Conservation (phyloP, 441 rosid genomes). For the Erysimum cheiri region DNA sequence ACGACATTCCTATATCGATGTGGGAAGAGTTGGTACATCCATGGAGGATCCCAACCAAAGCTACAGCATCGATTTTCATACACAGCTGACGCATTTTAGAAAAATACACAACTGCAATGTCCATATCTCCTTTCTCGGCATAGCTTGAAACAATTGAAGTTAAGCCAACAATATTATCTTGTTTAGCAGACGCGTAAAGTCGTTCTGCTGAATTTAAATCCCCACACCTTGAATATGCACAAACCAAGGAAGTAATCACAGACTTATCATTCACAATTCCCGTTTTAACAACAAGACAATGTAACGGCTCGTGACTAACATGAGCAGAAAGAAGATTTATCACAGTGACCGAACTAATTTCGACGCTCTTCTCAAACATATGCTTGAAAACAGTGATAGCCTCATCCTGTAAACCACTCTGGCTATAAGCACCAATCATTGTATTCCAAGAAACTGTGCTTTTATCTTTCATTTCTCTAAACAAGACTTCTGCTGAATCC, state of each 20-base stretch:
- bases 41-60: constrained; percentile 71
- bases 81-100: constrained; percentile 52
- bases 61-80: constrained; percentile 72
- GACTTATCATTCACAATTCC: constrained; percentile 56
- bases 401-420: constrained; percentile 56
- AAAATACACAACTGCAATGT: constrained; percentile 50
- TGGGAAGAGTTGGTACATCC: constrained; percentile 54
- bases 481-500: constrained; percentile 54
- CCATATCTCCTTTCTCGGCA: constrained; percentile 65
- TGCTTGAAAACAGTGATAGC: constrained; percentile 59
- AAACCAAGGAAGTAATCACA: constrained; percentile 65
- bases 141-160: constrained; percentile 75
- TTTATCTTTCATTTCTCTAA: constrained; percentile 55
- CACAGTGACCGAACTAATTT: constrained; percentile 61
- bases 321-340: constrained; percentile 65
- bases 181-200: constrained; percentile 51
- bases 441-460: constrained; percentile 74
- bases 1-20: constrained; percentile 52
- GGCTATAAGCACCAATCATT: constrained; percentile 72
- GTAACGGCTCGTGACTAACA: constrained; percentile 52
- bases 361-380: constrained; percentile 54
- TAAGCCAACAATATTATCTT: constrained; percentile 60
- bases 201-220: constrained; percentile 53
- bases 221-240: constrained; percentile 63
- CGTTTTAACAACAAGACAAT: constrained; percentile 62